These are phyloP conservation scores for Lentinula detonsa DNA, from an alignment of 768 basidiomycete genomes.

Conservation along the genomic window DNA sequence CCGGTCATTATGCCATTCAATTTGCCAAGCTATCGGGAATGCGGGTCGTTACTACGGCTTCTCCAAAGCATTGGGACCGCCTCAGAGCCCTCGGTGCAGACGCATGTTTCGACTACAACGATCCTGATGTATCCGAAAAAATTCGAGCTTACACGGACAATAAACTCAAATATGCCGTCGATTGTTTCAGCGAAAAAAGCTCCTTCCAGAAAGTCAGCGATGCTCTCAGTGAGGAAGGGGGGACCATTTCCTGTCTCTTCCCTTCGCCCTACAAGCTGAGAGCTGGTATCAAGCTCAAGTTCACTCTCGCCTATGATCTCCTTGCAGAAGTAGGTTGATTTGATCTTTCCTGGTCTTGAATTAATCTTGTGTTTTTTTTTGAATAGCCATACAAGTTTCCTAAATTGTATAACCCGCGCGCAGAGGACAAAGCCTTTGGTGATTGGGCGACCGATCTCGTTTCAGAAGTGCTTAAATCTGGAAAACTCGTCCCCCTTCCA, in stretches of 20 bases:
- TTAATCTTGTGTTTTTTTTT: not conserved
- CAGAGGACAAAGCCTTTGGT: not conserved
- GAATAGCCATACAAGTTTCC: conserved; percentile 2
- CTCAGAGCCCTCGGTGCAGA: conserved; percentile 27
- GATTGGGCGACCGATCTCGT: not conserved
- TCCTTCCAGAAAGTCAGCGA: conserved; percentile 1
- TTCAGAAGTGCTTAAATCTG: not conserved
- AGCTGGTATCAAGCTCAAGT: not conserved
- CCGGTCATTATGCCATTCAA: conserved; percentile 22
- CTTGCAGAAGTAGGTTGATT: not conserved
- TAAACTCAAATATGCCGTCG: conserved; percentile 2
- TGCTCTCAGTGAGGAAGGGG: conserved; percentile 5
- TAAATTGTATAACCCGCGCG: not conserved
- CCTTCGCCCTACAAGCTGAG: not conserved
- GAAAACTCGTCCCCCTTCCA: not conserved
- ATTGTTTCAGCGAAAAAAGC: conserved; percentile 4
- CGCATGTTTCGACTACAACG: conserved; percentile 23
- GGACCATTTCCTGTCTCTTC: not conserved
- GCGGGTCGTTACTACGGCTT: conserved; percentile 25
- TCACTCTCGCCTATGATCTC: not conserved
- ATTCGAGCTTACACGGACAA: conserved; percentile 9
- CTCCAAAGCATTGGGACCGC: conserved; percentile 21
- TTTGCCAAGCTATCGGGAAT: conserved; percentile 26
- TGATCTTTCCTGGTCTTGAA: not conserved
- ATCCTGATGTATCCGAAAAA: conserved; percentile 10